phyloP scores from a whole-genome alignment of 202 grass and related monocot species.

The Dendrocalamus latiflorus region DNA sequence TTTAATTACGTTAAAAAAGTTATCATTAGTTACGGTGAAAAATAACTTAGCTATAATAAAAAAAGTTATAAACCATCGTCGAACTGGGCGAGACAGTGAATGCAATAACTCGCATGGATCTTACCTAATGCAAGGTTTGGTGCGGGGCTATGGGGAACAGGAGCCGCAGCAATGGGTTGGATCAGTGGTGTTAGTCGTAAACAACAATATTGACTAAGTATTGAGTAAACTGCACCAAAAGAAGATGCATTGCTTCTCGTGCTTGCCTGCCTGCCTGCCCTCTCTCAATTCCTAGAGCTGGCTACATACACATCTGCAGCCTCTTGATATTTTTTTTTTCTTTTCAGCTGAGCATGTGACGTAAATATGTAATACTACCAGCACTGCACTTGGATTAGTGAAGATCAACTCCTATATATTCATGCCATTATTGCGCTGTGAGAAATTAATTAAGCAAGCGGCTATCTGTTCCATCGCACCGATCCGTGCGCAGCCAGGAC shows the following conservation, averaged over 20 bases:
- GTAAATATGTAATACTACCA: background rate
- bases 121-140: slow-evolving; percentile 8
- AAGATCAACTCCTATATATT: background rate
- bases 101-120: background rate
- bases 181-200: background rate
- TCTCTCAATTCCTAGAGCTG: background rate
- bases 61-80: too few relatives aligned
- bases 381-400: background rate
- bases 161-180: slow-evolving; percentile 10
- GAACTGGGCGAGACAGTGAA: background rate
- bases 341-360: background rate
- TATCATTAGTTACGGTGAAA: accelerated
- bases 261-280: background rate
- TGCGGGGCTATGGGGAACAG: slow-evolving; percentile 17
- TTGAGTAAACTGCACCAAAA: slow-evolving; percentile 17
- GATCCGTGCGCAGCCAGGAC: background rate
- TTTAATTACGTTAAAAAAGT: too few relatives aligned
- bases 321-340: too few relatives aligned
- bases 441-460: background rate
- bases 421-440: background rate
- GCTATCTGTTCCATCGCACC: background rate
- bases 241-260: slow-evolving; percentile 6
- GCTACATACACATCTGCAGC: background rate
- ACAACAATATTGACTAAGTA: background rate
- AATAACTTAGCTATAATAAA: too few relatives aligned